These are phyloP conservation scores for Vigna angularis DNA, from an alignment of 306 rosid genomes.

Conservation along the genomic window DNA sequence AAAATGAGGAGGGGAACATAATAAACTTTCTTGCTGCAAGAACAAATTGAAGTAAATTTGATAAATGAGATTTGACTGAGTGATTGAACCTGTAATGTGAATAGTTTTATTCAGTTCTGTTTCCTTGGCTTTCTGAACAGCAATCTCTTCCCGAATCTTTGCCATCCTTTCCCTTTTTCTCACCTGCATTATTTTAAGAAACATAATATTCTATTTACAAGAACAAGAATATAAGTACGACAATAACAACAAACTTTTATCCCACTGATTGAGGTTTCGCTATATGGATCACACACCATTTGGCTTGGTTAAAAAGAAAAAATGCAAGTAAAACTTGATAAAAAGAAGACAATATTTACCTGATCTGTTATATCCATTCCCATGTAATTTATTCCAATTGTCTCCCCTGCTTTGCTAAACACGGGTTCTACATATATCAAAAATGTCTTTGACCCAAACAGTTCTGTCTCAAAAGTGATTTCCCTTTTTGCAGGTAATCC, in stretches of 20 bases:
- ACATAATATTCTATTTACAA: constrained; percentile 2
- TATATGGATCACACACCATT: background rate
- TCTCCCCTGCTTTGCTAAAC: constrained; percentile 90
- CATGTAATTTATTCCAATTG: constrained; percentile 92
- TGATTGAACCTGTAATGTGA: constrained; percentile 81
- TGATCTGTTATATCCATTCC: constrained; percentile 98
- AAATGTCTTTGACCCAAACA: constrained; percentile 88
- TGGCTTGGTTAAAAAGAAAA: background rate
- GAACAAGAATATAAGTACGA: constrained; percentile 14
- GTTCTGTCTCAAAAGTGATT: constrained; percentile 84
- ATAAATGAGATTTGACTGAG: constrained; percentile 23
- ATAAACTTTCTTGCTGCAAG: constrained; percentile 32
- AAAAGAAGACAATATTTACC: constrained; percentile 49
- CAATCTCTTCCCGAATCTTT: constrained; percentile 84
- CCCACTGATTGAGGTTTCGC: background rate
- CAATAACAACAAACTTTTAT: background rate
- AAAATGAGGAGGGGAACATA: constrained; percentile 17
- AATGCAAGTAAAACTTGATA: background rate
- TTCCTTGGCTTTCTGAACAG: constrained; percentile 95
- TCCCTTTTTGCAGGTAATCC: constrained; percentile 91
- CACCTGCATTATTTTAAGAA: constrained; percentile 57
- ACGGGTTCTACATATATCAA: constrained; percentile 93
- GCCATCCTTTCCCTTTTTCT: constrained; percentile 95
- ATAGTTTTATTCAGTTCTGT: constrained; percentile 91
- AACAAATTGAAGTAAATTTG: constrained; percentile 30